Evolutionary conservation across 177 flowering plant genomes (phyloP).

Genomic region (Vitis hybrid): DNA sequence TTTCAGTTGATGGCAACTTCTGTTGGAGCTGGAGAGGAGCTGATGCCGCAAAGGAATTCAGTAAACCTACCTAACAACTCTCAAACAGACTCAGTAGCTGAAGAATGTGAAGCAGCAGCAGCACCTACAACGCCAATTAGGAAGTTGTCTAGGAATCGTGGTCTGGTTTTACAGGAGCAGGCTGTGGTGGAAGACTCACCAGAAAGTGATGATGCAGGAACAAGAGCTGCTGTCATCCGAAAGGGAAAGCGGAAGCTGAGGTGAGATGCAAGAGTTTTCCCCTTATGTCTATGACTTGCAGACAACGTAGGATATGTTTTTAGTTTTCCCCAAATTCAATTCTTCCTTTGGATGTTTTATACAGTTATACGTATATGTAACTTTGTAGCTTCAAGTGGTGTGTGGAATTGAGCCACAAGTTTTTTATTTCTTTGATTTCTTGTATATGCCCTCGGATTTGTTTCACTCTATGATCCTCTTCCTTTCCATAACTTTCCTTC

Average conservation of each 20-base stretch:
- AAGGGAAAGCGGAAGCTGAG: constrained; percentile 54
- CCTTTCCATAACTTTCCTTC: too few relatives aligned
- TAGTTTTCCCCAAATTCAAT: too few relatives aligned
- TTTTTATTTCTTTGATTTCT: too few relatives aligned
- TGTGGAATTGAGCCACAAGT: too few relatives aligned
- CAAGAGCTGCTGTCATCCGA: constrained; percentile 32
- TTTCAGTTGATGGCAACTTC: constrained; percentile 36
- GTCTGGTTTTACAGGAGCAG: constrained; percentile 62
- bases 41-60: constrained; percentile 31
- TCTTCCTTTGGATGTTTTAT: too few relatives aligned
- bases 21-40: constrained; percentile 33
- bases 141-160: constrained; percentile 69
- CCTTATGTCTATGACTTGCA: too few relatives aligned
- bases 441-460: too few relatives aligned
- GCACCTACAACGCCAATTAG: constrained; percentile 62
- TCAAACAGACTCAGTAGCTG: constrained; percentile 17
- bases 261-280: constrained; percentile 5
- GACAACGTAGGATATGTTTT: too few relatives aligned
- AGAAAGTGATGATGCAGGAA: neutral
- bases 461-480: too few relatives aligned
- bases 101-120: constrained; percentile 14
- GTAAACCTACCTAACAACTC: neutral
- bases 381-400: too few relatives aligned
- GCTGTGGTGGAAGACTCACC: constrained; percentile 40
- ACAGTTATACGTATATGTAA: too few relatives aligned